Evolutionary conservation across 495 filamentous ascomycete species (phyloP).

Genomic region (Parathielavia appendiculata): DNA sequence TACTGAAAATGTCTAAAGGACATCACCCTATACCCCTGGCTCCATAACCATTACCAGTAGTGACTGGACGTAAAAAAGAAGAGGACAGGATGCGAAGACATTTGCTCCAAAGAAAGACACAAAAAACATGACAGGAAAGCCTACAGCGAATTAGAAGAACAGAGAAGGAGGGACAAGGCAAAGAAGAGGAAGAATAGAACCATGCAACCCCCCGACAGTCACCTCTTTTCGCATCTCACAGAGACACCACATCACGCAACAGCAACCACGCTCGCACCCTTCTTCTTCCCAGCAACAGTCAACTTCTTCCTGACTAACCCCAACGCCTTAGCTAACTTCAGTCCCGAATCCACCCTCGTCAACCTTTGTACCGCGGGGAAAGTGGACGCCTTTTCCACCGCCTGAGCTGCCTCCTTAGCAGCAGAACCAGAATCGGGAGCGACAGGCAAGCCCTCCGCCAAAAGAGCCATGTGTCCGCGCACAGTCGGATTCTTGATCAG

Average conservation of each 20-base stretch:
- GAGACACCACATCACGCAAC: neutral
- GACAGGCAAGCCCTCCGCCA: neutral
- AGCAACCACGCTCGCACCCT: neutral
- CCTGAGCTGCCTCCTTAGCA: neutral
- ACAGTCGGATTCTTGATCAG: constrained; percentile 18
- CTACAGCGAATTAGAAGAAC: no score
- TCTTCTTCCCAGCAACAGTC: constrained; percentile 1
- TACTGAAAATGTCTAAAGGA: no score
- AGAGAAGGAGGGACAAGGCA: no score
- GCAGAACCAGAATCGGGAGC: neutral
- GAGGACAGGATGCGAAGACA: no score
- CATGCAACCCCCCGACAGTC: no score
- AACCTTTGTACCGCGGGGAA: neutral
- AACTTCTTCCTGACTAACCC: constrained; percentile 5
- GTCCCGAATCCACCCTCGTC: neutral
- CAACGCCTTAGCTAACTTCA: constrained; percentile 3
- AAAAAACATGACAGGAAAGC: no score
- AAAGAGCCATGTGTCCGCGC: constrained; percentile 18
- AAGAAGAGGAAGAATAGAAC: no score
- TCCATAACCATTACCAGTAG: no score
- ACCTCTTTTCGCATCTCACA: no score
- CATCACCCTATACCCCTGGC: no score
- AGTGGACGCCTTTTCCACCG: neutral
- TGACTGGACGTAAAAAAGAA: no score
- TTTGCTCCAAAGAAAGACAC: no score